Percentiles rank a stretch among this genome's conserved stretches.
These are phyloP conservation scores for Chlamydomonas incerta DNA, from an alignment of 139 green algal species.

Conservation along the genomic window DNA sequence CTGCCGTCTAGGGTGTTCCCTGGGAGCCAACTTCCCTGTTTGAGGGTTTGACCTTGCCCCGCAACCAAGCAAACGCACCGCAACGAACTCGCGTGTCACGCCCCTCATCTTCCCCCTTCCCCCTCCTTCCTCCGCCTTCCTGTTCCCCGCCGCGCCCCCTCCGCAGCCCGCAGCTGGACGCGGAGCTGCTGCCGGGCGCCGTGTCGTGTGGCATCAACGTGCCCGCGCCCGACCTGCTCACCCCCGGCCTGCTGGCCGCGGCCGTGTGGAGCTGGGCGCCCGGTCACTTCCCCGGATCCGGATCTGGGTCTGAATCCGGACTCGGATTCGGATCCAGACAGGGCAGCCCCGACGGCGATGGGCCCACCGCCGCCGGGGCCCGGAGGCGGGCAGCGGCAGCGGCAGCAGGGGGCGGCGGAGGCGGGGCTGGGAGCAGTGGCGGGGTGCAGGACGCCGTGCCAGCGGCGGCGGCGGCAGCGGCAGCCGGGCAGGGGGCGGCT, in stretches of 20 bases:
- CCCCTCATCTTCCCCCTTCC: neutral
- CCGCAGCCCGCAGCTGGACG: constrained; percentile 22
- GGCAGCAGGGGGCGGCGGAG: neutral
- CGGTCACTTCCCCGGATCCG: constrained; percentile 59
- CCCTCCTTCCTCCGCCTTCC: neutral
- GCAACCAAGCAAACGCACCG: no score
- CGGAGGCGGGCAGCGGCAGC: neutral
- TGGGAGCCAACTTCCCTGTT: no score
- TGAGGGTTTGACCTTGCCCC: no score
- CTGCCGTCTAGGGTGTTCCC: no score
- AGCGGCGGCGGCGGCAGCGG: neutral
- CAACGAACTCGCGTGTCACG: neutral
- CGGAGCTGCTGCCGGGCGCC: constrained; percentile 34
- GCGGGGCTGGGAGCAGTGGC: no score
- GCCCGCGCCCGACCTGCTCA: constrained; percentile 74
- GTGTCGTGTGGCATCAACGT: constrained; percentile 74
- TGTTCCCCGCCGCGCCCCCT: no score
- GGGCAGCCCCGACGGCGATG: no score
- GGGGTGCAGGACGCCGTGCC: no score
- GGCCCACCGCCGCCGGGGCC: neutral
- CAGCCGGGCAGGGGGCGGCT: neutral
- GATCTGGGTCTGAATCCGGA: no score
- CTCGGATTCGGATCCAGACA: no score
- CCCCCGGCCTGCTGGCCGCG: constrained; percentile 54
- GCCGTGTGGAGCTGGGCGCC: constrained; percentile 78